Conservation (phyloP, 495 filamentous ascomycete genomes). For the Penicillium lagena region DNA sequence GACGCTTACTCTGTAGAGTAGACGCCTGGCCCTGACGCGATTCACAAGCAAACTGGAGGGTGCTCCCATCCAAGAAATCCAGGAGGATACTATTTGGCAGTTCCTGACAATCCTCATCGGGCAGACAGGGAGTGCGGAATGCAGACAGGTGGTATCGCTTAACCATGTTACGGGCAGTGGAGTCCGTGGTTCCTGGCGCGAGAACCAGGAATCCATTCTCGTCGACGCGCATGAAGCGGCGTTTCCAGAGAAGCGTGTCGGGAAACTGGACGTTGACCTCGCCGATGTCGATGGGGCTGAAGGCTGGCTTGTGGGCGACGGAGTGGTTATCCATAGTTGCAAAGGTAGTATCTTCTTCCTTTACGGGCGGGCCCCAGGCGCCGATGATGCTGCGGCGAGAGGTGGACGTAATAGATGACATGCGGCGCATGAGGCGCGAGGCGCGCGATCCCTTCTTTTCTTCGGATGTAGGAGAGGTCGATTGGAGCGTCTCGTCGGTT, state of each 20-base stretch:
- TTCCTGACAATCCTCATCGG: constrained; percentile 84
- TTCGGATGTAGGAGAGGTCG: constrained; percentile 39
- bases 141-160: constrained; percentile 78
- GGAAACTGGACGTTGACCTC: constrained; percentile 94
- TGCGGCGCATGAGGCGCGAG: constrained; percentile 71
- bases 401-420: constrained; percentile 61
- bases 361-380: constrained; percentile 48
- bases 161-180: constrained; percentile 46
- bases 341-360: constrained; percentile 49
- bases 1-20: constrained; percentile 58
- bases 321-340: constrained; percentile 29
- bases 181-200: constrained; percentile 43
- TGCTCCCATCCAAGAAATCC: constrained; percentile 77
- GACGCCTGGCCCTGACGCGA: constrained; percentile 65
- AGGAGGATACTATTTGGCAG: constrained; percentile 80
- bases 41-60: constrained; percentile 80
- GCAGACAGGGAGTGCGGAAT: constrained; percentile 69
- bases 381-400: constrained; percentile 56
- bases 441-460: constrained; percentile 64
- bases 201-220: constrained; percentile 70
- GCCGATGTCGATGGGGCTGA: constrained; percentile 58
- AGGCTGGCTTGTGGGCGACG: constrained; percentile 1
- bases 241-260: constrained; percentile 88
- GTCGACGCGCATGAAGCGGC: constrained; percentile 73
- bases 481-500: constrained; percentile 25